Evolutionary conservation across 148 eudicot species (phyloP).

Genomic region (Cornus florida): DNA sequence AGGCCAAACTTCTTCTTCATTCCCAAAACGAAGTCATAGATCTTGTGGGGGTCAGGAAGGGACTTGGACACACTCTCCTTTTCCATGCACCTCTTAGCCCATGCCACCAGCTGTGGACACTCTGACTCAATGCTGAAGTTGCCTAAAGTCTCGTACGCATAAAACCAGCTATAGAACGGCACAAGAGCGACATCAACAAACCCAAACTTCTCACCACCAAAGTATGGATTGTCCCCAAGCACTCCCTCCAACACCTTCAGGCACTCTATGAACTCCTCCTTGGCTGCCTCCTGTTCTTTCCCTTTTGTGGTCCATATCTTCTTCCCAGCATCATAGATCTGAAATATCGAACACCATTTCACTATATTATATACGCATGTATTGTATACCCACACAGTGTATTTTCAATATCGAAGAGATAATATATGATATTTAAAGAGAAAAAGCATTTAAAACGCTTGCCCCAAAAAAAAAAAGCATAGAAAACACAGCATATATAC

Average conservation of each 20-base stretch:
- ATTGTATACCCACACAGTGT: no score
- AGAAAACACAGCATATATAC: no score
- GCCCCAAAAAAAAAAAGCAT: no score
- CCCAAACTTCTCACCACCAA: constrained; percentile 33
- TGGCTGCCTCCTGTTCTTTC: constrained; percentile 22
- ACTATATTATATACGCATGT: no score
- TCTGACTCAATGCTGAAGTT: constrained; percentile 30
- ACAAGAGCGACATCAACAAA: constrained; percentile 35
- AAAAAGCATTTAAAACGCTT: no score
- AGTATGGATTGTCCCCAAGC: constrained; percentile 33
- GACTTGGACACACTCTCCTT: constrained; percentile 32
- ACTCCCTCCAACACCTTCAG: constrained; percentile 25
- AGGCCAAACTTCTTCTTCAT: not conserved
- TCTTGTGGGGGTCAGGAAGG: constrained; percentile 16
- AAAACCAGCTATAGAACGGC: constrained; percentile 38
- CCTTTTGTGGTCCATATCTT: constrained; percentile 23
- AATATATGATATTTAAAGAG: no score
- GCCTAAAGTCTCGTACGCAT: constrained; percentile 25
- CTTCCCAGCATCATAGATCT: not conserved
- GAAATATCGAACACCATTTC: no score
- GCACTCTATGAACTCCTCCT: constrained; percentile 30
- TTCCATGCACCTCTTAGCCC: constrained; percentile 43
- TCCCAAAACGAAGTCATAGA: constrained; percentile 9
- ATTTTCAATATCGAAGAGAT: no score
- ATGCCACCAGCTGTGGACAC: constrained; percentile 34